Evolutionary conservation across 306 rosid species (phyloP).

Genomic region (Cucurbita moschata): DNA sequence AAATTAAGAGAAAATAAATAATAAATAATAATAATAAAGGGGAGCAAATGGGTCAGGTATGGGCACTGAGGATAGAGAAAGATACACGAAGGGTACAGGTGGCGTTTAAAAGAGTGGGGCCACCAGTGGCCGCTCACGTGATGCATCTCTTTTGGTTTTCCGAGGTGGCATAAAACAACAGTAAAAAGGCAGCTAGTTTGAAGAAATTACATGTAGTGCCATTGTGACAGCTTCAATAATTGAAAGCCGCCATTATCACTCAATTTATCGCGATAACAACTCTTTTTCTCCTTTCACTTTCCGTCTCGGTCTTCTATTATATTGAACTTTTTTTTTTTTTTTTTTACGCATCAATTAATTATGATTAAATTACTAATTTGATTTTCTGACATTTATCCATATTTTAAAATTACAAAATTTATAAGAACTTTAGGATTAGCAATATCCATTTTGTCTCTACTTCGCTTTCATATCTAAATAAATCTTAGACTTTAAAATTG

Average conservation of each 20-base stretch:
- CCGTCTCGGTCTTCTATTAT: neutral
- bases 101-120: neutral
- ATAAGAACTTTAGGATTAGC: no score
- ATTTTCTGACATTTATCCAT: no score
- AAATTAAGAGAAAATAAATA: no score
- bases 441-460: neutral
- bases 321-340: no score
- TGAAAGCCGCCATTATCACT: neutral
- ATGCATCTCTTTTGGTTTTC: neutral
- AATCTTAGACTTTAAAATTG: no score
- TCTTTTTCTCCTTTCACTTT: neutral
- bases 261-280: neutral
- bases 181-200: neutral
- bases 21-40: neutral
- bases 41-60: neutral
- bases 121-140: neutral
- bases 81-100: neutral
- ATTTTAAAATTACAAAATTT: no score
- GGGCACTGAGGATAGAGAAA: neutral
- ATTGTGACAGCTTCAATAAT: neutral
- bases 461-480: neutral
- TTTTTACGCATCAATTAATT: no score
- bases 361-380: no score
- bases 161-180: neutral
- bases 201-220: neutral